phyloP scores from a whole-genome alignment of 176 grass and related monocot species.

The Olyra latifolia region DNA sequence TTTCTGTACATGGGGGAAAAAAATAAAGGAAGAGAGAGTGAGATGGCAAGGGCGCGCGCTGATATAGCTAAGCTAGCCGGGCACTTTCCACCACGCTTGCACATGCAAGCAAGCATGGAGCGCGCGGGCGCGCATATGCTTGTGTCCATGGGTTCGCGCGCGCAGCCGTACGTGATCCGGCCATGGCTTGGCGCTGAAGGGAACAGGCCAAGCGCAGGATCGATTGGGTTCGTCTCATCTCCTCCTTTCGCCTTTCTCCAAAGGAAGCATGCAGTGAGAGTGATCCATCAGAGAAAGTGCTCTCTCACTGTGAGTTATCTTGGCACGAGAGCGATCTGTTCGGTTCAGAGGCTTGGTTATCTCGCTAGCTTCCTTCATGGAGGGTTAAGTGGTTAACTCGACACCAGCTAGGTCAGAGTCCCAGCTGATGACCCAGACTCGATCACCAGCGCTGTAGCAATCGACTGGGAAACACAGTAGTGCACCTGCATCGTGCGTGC shows the following conservation, averaged over 20 bases:
- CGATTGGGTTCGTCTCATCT: background rate
- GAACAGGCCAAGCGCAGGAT: constrained; percentile 13
- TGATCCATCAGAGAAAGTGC: background rate
- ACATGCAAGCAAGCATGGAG: constrained; percentile 10
- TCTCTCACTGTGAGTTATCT: too few species aligned
- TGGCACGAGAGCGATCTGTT: too few species aligned
- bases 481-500: too few species aligned
- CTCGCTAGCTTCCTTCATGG: too few species aligned
- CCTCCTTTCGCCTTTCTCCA: background rate
- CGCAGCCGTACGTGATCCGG: too few species aligned
- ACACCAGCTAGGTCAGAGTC: too few species aligned
- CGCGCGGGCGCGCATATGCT: background rate
- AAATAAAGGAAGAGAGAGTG: background rate
- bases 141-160: too few species aligned
- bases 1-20: background rate
- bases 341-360: too few species aligned
- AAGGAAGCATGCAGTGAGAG: background rate
- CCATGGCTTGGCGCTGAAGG: constrained; percentile 43
- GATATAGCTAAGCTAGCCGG: background rate
- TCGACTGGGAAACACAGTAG: too few species aligned
- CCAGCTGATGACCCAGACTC: too few species aligned
- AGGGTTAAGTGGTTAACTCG: too few species aligned
- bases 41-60: background rate
- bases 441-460: too few species aligned
- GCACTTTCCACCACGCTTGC: constrained; percentile 43